Evolutionary conservation across 352 stramenopile genomes (phyloP).

Genomic region (Pythium grandisporangium): DNA sequence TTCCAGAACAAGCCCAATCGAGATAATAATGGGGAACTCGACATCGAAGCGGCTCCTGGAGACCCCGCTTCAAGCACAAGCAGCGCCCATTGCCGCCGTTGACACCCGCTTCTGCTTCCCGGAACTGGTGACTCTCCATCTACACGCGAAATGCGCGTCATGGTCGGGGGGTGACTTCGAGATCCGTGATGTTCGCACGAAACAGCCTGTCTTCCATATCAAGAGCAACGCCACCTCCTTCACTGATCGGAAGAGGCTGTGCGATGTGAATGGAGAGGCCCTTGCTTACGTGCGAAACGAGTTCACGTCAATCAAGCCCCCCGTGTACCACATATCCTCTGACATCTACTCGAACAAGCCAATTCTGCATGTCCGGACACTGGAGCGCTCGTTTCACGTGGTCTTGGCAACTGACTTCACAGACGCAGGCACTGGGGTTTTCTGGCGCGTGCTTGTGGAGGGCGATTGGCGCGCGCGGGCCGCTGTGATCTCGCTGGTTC

Average conservation of each 20-base stretch:
- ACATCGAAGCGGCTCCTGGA: too few species aligned
- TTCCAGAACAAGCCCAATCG: too few species aligned
- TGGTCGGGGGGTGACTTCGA: slow-evolving; percentile 17
- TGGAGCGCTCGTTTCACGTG: slow-evolving; percentile 7
- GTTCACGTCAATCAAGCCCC: slow-evolving; percentile 9
- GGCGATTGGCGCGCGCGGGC: slow-evolving; percentile 15
- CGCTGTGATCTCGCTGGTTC: slow-evolving; percentile 18
- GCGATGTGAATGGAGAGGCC: slow-evolving; percentile 9
- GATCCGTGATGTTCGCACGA: slow-evolving; percentile 13
- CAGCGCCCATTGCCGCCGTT: slow-evolving; percentile 7
- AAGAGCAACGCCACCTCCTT: slow-evolving; percentile 8
- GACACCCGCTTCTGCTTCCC: slow-evolving; percentile 10
- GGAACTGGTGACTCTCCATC: slow-evolving; percentile 12
- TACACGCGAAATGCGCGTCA: slow-evolving; percentile 13
- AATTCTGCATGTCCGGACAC: slow-evolving; percentile 13
- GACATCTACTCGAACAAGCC: slow-evolving; percentile 1
- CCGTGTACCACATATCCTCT: slow-evolving; percentile 9
- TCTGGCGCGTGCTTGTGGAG: slow-evolving; percentile 9
- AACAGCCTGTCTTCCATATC: slow-evolving; percentile 12
- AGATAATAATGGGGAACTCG: too few species aligned
- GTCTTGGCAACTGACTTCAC: slow-evolving; percentile 14
- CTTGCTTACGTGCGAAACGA: slow-evolving; percentile 15
- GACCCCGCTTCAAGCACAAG: too few species aligned
- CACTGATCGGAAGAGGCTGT: slow-evolving; percentile 15
- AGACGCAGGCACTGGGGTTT: slow-evolving; percentile 4